Evolutionary conservation across 202 grass and related monocot species (phyloP).

Genomic region (Setaria italica): DNA sequence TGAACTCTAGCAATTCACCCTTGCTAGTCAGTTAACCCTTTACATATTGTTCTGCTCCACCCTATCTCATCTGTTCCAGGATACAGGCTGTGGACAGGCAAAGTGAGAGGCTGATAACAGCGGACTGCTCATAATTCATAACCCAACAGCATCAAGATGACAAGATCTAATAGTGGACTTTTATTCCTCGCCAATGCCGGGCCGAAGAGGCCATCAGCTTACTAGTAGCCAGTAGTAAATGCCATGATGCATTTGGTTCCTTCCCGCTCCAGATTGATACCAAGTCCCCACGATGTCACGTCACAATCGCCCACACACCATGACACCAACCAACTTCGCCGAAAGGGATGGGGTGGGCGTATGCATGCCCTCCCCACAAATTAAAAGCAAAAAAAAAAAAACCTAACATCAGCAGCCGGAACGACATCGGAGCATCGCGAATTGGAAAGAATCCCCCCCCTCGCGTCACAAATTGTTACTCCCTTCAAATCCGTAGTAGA

Average conservation of each 20-base stretch:
- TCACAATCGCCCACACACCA: slow-evolving; percentile 31
- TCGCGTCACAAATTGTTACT: background rate
- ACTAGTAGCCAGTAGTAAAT: slow-evolving; percentile 27
- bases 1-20: background rate
- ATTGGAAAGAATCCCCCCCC: slow-evolving; percentile 14
- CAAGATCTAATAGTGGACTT: slow-evolving; percentile 12
- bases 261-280: slow-evolving; percentile 26
- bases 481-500: background rate
- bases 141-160: background rate
- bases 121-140: background rate
- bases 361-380: background rate
- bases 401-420: background rate
- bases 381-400: background rate
- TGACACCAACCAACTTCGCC: slow-evolving; percentile 28
- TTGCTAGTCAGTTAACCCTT: background rate
- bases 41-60: background rate
- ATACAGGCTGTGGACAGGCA: background rate
- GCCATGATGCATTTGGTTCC: slow-evolving; percentile 37
- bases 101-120: background rate
- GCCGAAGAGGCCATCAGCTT: slow-evolving; percentile 23
- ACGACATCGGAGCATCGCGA: background rate
- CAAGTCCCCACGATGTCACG: slow-evolving; percentile 3
- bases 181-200: slow-evolving; percentile 28
- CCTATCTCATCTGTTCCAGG: background rate
- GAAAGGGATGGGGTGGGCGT: background rate